These are phyloP conservation scores for Flaveria floridana DNA, from an alignment of 140 eudicot genomes.

Conservation along the genomic window DNA sequence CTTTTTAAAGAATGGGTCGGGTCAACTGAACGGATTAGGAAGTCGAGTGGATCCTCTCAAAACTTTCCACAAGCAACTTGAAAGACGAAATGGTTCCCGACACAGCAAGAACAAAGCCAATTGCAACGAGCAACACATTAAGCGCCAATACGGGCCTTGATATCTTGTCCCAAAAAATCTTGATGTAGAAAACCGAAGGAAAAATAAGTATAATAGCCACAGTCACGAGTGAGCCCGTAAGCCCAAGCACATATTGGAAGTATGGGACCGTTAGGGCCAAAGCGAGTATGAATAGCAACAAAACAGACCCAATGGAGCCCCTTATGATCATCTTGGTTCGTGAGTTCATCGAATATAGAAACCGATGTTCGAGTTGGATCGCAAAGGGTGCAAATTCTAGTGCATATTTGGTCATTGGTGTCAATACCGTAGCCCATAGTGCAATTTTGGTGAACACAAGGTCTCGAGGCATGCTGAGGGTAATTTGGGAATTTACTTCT, in stretches of 20 bases:
- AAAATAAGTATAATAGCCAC: constrained; percentile 59
- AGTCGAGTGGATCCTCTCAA: constrained; percentile 40
- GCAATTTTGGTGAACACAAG: constrained; percentile 67
- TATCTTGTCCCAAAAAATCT: constrained; percentile 60
- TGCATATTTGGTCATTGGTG: constrained; percentile 93
- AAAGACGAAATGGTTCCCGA: constrained; percentile 73
- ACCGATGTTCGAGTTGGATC: constrained; percentile 61
- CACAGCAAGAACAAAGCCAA: constrained; percentile 52
- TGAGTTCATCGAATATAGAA: constrained; percentile 50
- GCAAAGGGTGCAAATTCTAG: constrained; percentile 85
- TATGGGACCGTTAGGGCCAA: constrained; percentile 83
- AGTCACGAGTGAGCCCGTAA: constrained; percentile 78
- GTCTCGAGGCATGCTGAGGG: constrained; percentile 79
- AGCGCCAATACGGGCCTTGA: constrained; percentile 43
- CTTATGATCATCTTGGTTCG: constrained; percentile 64
- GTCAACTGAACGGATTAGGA: constrained; percentile 11
- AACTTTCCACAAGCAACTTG: constrained; percentile 45
- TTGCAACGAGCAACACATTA: constrained; percentile 38
- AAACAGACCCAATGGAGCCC: constrained; percentile 62
- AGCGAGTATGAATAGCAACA: constrained; percentile 53
- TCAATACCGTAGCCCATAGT: constrained; percentile 76
- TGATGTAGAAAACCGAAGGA: constrained; percentile 70
- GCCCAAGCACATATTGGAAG: constrained; percentile 77
- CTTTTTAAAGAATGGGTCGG: background rate
- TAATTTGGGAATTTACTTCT: constrained; percentile 64